Evolutionary conservation across 768 basidiomycete species (phyloP), one percentile per base, ranked within the genome.

Genomic region (Favolaschia claudopus): DNA sequence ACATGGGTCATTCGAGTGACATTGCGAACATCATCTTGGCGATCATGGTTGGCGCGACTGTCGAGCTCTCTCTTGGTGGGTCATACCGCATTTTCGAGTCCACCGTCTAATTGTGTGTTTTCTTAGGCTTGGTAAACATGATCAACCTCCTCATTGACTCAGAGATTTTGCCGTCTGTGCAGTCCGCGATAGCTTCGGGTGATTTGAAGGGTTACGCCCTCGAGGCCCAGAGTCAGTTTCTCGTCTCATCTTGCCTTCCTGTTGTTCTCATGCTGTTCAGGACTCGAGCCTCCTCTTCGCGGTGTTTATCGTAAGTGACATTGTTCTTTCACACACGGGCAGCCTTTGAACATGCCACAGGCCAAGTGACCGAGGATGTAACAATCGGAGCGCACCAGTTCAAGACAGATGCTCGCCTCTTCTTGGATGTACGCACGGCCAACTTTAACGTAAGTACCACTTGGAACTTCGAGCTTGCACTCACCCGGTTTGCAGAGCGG

Each of bases 11-110:
- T 39, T 81, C 86, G 5, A 75, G 78, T 0, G 88, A 92, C 50
- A 74, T 90, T 7, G 82, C 88, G 7, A 92, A 91, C 69, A 85
- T 84, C 29, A 77, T 92, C 15, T 72, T 95, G 36, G 91, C 91
- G 19, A 73, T 93, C 27, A 77, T 93, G 76, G 83, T 93, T 54
- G 82, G 83, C 29, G 76, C 84, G 12, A 83, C 85, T 7, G 87
- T 87, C 12, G 91, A 93, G 72, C 71, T 93, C 34, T 84, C 87
- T 9, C 80, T 93, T 51, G 85, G 91, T 87, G 79, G 70, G 55
- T 54, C 19, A 39, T n/a, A n/a, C n/a, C n/a, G n/a, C n/a, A n/a
- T n/a, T n/a, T n/a, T n/a, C n/a, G n/a, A n/a, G n/a, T n/a, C n/a
- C n/a, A n/a, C n/a, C n/a, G n/a, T n/a, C n/a, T n/a, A n/a, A n/a